A percentile compares a stretch with the other conserved stretches of the same genome.
These are phyloP conservation scores for Penicillium expansum DNA, from an alignment of 2,329 filamentous ascomycete species.

Conservation along the genomic window DNA sequence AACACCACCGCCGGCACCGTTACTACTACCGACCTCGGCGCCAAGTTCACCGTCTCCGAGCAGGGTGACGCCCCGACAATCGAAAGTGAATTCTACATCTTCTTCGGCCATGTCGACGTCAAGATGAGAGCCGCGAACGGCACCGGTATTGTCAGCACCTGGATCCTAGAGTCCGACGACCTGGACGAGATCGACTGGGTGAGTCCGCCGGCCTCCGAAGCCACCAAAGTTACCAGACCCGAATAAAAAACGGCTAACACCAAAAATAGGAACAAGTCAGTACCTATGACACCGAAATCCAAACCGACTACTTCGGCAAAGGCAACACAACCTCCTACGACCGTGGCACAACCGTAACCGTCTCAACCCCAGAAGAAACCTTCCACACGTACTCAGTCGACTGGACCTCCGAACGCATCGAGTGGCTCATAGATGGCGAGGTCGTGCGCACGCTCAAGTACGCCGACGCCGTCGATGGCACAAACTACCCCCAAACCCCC, in stretches of 20 bases:
- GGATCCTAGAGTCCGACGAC: conserved; percentile 84
- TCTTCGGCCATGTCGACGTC: conserved; percentile 90
- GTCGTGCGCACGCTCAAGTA: conserved; percentile 62
- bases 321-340: conserved; percentile 76
- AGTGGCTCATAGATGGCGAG: conserved; percentile 64
- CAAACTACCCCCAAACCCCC: conserved; percentile 68
- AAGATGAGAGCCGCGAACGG: conserved; percentile 83
- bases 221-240: neutral
- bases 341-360: conserved; percentile 73
- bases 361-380: conserved; percentile 54
- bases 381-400: conserved; percentile 55
- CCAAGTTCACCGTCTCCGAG: conserved; percentile 72
- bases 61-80: conserved; percentile 84
- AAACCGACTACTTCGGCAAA: conserved; percentile 97
- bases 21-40: conserved; percentile 67
- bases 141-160: conserved; percentile 84
- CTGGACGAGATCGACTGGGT: conserved; percentile 98
- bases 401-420: conserved; percentile 63
- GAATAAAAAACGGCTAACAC: neutral
- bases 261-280: conserved; percentile 38
- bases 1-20: conserved; percentile 65
- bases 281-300: conserved; percentile 43
- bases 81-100: conserved; percentile 90
- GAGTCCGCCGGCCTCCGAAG: conserved; percentile 53
- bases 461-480: conserved; percentile 57